A percentile compares a stretch with the other conserved stretches of the same genome.
Conservation (phyloP, 2,329 filamentous ascomycete species). For the Trichothecium roseum region DNA sequence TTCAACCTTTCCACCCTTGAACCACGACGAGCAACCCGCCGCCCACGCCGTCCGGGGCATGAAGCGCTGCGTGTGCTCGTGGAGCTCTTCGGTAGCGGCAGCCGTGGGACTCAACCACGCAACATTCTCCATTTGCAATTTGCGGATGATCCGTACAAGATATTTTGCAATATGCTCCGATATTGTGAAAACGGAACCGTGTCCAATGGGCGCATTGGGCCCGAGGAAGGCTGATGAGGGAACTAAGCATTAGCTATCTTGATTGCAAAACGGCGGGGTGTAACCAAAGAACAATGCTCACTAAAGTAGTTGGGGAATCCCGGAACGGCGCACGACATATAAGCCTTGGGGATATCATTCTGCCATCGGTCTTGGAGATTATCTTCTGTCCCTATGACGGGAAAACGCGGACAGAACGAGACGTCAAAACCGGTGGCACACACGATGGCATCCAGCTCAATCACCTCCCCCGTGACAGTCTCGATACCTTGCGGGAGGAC, state of each 20-base stretch:
- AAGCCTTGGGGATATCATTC: conserved; percentile 11
- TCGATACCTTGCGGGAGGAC: conserved; percentile 17
- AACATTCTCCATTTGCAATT: conserved; percentile 40
- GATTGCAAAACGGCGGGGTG: too few relatives aligned
- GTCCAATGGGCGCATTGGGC: conserved; percentile 39
- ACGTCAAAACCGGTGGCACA: conserved; percentile 23
- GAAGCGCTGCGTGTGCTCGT: conserved; percentile 34
- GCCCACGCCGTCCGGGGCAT: conserved; percentile 45
- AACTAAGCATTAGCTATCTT: not conserved
- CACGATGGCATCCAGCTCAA: conserved; percentile 18
- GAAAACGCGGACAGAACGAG: conserved; percentile 1
- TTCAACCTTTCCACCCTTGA: conserved; percentile 31
- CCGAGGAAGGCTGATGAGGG: conserved; percentile 39
- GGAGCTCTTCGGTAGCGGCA: conserved; percentile 38
- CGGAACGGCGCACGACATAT: conserved; percentile 11
- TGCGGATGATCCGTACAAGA: conserved; percentile 35
- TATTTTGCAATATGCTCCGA: conserved; percentile 41
- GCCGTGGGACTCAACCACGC: conserved; percentile 32
- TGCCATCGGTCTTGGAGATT: conserved; percentile 11
- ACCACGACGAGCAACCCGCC: conserved; percentile 38
- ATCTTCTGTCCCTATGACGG: conserved; percentile 9
- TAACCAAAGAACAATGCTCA: conserved; percentile 3
- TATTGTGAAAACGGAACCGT: conserved; percentile 40
- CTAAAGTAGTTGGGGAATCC: conserved; percentile 16
- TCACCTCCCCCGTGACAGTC: conserved; percentile 12